Evolutionary conservation across 352 stramenopile species (phyloP).

Genomic region (Pythium inflatum): DNA sequence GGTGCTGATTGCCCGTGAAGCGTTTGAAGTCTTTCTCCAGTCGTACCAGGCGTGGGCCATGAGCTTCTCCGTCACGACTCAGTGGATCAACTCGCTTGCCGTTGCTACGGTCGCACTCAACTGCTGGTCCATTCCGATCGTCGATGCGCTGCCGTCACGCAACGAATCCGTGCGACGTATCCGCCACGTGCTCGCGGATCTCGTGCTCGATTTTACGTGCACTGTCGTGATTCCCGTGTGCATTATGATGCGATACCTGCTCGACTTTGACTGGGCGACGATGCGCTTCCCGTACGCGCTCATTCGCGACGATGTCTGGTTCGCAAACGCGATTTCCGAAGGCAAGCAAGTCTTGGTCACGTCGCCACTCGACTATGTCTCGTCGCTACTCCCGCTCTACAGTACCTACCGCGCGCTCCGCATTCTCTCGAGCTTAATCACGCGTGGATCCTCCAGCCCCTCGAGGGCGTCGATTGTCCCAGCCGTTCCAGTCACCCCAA

Average conservation of each 20-base stretch:
- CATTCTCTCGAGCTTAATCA: too few species aligned
- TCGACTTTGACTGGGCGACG: conserved; percentile 5
- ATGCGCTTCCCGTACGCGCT: background rate
- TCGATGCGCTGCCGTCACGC: too few species aligned
- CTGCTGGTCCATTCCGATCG: background rate
- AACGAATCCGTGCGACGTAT: too few species aligned
- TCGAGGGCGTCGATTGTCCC: too few species aligned
- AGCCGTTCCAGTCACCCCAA: too few species aligned
- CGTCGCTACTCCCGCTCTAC: too few species aligned
- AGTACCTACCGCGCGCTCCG: too few species aligned
- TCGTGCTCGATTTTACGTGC: conserved; percentile 22
- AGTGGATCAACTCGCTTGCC: conserved; percentile 6
- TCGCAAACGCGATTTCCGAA: conserved; percentile 20
- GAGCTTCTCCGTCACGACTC: conserved; percentile 3
- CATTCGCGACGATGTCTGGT: conserved; percentile 16
- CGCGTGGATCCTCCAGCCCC: too few species aligned
- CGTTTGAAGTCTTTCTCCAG: conserved; percentile 7
- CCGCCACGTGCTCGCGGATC: background rate
- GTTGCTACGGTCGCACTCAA: conserved; percentile 3
- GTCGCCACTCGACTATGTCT: conserved; percentile 24
- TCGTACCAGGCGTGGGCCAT: conserved; percentile 9
- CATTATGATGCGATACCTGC: conserved; percentile 15
- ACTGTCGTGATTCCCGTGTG: conserved; percentile 21
- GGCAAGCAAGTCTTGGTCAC: conserved; percentile 23
- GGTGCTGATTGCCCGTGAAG: too few species aligned